phyloP scores from a whole-genome alignment of 768 basidiomycete genomes.

The Termitomyces sp. region DNA sequence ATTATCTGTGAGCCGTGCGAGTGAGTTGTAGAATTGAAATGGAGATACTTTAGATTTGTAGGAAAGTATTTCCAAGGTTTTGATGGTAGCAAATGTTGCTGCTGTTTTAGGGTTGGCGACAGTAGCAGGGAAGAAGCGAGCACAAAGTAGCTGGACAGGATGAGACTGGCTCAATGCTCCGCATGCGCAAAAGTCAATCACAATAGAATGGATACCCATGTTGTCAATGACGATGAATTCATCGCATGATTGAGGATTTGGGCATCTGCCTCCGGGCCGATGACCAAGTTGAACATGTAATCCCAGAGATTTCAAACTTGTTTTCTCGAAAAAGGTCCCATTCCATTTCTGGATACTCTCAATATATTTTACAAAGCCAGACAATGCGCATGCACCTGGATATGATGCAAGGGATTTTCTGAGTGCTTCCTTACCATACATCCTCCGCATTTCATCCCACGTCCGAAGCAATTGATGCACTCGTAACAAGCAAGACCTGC shows the following conservation, averaged over 20 bases:
- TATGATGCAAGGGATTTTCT: slow-evolving; percentile 6
- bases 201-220: background rate
- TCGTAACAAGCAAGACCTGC: slow-evolving; percentile 5
- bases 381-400: background rate
- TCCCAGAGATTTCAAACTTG: background rate
- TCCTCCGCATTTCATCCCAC: background rate
- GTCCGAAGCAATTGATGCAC: slow-evolving; percentile 4
- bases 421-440: background rate
- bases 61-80: no score
- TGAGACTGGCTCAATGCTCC: background rate
- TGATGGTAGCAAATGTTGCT: background rate
- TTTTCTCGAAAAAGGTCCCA: background rate
- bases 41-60: no score
- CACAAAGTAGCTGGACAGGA: background rate
- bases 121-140: background rate
- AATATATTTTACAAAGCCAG: background rate
- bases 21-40: no score
- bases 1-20: no score
- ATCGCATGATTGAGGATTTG: background rate
- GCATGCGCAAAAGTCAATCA: background rate
- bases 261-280: background rate
- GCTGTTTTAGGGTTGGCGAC: background rate
- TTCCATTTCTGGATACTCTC: background rate
- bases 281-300: background rate
- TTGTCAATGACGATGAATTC: background rate